Conservation (phyloP, 225 moss, liverwort and hornwort species). For the Bryum argenteum region DNA sequence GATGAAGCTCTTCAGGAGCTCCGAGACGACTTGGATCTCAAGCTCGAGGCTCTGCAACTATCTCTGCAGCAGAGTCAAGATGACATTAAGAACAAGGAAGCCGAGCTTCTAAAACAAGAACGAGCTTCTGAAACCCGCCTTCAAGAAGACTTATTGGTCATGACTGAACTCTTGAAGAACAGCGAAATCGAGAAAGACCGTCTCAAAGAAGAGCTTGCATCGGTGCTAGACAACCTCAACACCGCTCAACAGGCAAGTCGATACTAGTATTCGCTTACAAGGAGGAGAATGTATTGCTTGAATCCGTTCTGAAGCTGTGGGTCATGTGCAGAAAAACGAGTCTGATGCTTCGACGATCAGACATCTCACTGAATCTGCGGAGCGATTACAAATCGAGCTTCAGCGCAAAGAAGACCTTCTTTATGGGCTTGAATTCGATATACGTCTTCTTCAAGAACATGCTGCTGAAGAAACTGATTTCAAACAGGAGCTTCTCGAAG, state of each 20-base stretch:
- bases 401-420: constrained; percentile 41
- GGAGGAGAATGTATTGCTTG: not conserved
- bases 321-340: constrained; percentile 34
- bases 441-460: constrained; percentile 48
- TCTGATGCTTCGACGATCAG: constrained; percentile 25
- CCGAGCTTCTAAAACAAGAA: constrained; percentile 2
- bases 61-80: constrained; percentile 21
- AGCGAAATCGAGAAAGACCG: not conserved
- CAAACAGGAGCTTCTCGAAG: constrained; percentile 45
- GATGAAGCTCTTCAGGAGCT: constrained; percentile 28
- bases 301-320: not conserved
- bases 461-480: constrained; percentile 41
- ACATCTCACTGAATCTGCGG: constrained; percentile 32
- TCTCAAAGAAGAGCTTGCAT: constrained; percentile 12
- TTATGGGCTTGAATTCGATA: constrained; percentile 50
- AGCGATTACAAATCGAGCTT: constrained; percentile 38
- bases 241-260: constrained; percentile 22
- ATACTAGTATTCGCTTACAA: not conserved
- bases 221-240: constrained; percentile 21
- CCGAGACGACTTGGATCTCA: constrained; percentile 15
- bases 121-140: constrained; percentile 22
- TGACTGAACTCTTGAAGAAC: constrained; percentile 11
- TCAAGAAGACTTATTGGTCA: constrained; percentile 1
- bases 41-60: constrained; percentile 19
- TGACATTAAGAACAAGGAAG: constrained; percentile 11